These are phyloP conservation scores for Fusarium pseudograminearum DNA, from an alignment of 2,329 filamentous ascomycete species.

Conservation along the genomic window DNA sequence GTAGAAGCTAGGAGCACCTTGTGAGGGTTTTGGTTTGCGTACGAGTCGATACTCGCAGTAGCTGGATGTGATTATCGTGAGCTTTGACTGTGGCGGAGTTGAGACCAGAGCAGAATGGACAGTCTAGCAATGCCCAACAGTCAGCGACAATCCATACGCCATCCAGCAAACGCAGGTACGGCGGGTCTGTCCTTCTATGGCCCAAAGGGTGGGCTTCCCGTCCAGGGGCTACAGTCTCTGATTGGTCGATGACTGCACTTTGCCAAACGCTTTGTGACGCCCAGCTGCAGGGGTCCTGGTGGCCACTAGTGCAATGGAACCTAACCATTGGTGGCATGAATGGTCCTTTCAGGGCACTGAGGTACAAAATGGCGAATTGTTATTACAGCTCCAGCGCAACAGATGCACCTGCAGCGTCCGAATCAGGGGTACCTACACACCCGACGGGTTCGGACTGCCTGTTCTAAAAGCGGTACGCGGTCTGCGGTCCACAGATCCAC, in stretches of 20 bases:
- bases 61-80: conserved; percentile 22
- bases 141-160: conserved; percentile 25
- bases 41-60: conserved; percentile 22
- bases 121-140: conserved; percentile 19
- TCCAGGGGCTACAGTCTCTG: conserved; percentile 32
- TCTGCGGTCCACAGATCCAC: conserved; percentile 19
- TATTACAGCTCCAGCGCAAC: conserved; percentile 24
- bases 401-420: conserved; percentile 3
- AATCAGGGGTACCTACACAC: conserved; percentile 21
- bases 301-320: conserved; percentile 19
- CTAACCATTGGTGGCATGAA: conserved; percentile 45
- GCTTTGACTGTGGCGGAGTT: conserved; percentile 36
- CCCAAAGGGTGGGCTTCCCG: conserved; percentile 28
- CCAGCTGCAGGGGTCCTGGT: conserved; percentile 30
- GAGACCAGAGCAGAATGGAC: conserved; percentile 24
- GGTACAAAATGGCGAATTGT: conserved; percentile 9
- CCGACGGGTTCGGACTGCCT: not conserved
- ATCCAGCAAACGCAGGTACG: conserved; percentile 33
- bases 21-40: not conserved
- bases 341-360: conserved; percentile 20
- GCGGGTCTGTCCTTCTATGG: conserved; percentile 19
- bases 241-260: conserved; percentile 34
- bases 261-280: conserved; percentile 43
- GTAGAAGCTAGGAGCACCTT: not conserved
- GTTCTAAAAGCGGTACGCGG: conserved; percentile 26